Base-by-base conservation (phyloP, 345 rosid species). In the Viola odorata region DNA sequence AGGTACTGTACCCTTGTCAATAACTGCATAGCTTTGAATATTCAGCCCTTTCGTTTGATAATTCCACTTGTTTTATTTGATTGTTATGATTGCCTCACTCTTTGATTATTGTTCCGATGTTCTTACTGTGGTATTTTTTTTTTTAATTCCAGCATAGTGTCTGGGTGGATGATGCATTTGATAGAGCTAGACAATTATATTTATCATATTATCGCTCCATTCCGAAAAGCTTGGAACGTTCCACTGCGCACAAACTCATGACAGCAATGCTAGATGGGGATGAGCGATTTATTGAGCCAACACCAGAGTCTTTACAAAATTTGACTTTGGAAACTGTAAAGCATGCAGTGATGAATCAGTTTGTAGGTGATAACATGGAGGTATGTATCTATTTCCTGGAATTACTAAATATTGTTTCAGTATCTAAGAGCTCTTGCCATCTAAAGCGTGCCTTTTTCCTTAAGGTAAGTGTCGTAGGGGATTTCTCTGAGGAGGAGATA, bases 161-260 rank as follows among this genome's bases (percentile, higher is more conserved):
- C 71, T 95, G 99, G 99, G 80, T 91, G 57, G 99, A 95, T 47
- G 99, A 95, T 82, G 99, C 99, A 63, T 95, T 95, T 80, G 99
- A 95, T 70, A 79, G 99, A 80, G 99, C 99, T 65, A 80, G 89
- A 65, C 97, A 91, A 64, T 71, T 95, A 50, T 95, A 95, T 73
- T 78, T 91, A 64, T 95, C 98, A 37, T 91, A 88, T 76, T 95
- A 81, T 59, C 92, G 95, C 12, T 95, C 99, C 62, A 91, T 95
- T 73, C 99, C 99, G 45, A 95, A 95, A 81, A 91, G 99, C 81
- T 74, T 95, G 75, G 99, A 95, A 79, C 95, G 99, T 55, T 88
- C 96, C 51, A 95, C 99, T 66, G 99, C 99, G 68, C 92, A 91
- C 82, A 95, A 91, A 75, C 95, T 95, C 73, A 95, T 95, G 95